Percentiles rank a stretch among this genome's conserved stretches.
phyloP scores from a whole-genome alignment of 495 filamentous ascomycete species.

The Neurospora tetrasperma region DNA sequence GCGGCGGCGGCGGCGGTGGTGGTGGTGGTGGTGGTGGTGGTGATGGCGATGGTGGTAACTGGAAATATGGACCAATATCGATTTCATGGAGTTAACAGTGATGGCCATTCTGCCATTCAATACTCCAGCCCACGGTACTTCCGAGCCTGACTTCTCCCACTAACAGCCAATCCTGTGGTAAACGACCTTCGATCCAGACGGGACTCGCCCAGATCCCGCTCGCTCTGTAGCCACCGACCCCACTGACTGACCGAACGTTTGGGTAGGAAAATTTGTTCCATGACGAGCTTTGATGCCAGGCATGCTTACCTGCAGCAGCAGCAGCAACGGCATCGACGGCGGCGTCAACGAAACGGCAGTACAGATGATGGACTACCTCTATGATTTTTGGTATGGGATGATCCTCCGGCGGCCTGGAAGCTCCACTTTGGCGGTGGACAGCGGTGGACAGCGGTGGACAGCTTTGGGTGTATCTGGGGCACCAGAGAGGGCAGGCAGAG shows the following conservation, averaged over 20 bases:
- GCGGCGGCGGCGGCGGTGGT: neutral
- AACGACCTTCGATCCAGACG: neutral
- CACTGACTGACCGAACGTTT: constrained; percentile 20
- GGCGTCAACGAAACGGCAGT: neutral
- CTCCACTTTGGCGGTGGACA: constrained; percentile 4
- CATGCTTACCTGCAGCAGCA: neutral
- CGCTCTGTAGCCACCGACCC: constrained; percentile 1
- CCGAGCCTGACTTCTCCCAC: neutral
- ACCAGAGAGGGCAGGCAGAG: neutral
- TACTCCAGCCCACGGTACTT: neutral
- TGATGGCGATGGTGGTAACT: neutral
- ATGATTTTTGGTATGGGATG: neutral
- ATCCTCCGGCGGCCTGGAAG: neutral
- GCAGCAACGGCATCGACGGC: neutral
- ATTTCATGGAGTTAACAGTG: neutral
- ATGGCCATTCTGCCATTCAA: neutral
- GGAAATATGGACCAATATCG: neutral
- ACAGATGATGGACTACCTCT: neutral
- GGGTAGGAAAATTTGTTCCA: constrained; percentile 9
- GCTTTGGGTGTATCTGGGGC: constrained; percentile 9
- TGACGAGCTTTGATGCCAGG: neutral
- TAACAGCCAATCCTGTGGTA: neutral
- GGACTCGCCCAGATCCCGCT: neutral
- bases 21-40: neutral
- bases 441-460: constrained; percentile 7